Evolutionary conservation across 441 rosid genomes (phyloP), one percentile per base, ranked within the genome.

Genomic region (Hura crepitans): DNA sequence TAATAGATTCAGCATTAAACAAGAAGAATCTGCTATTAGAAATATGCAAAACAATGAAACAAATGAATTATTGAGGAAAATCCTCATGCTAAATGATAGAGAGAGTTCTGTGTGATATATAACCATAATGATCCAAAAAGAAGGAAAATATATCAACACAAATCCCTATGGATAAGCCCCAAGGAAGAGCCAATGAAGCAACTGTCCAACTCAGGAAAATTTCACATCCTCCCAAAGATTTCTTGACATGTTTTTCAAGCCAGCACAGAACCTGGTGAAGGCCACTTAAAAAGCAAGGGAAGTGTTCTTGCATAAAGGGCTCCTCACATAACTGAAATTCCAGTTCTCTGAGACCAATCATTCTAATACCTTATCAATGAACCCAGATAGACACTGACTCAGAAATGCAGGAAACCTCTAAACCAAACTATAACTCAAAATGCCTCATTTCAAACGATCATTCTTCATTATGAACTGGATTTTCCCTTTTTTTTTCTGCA

Each of bases 231-330:
- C n/a, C 28, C 47, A 13, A 46, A 12, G 28, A 42, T 27, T 37
- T 18, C 6, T 9, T 57, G 43, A 49, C 28, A 46, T 18, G 46
- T 25, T 46, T 25, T 8, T 23, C 51, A 51, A 63, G 71, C 61
- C 45, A 62, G 30, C 49, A 60, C 3, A 14, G 54, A 68, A 61
- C 51, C 64, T 33, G 33, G 59, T 10, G 43, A 72, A 75, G 72
- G 71, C 73, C 76, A 61, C 68, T 75, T 50, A 43, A 57, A 27
- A 30, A 69, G 56, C 57, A 46, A 49, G 61, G 54, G 56, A 75
- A 56, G 11, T 62, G 68, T 69, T 70, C 75, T 76, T 64, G 46
- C 74, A n/a, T 67, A 33, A 71, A 54, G 63, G 46, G 70, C 55
- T 12, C 55, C 69, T 54, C 33, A 10, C 14, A 23, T 23, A 28